phyloP scores from a whole-genome alignment of 2,329 filamentous ascomycete species.

The Didymella exigua region DNA sequence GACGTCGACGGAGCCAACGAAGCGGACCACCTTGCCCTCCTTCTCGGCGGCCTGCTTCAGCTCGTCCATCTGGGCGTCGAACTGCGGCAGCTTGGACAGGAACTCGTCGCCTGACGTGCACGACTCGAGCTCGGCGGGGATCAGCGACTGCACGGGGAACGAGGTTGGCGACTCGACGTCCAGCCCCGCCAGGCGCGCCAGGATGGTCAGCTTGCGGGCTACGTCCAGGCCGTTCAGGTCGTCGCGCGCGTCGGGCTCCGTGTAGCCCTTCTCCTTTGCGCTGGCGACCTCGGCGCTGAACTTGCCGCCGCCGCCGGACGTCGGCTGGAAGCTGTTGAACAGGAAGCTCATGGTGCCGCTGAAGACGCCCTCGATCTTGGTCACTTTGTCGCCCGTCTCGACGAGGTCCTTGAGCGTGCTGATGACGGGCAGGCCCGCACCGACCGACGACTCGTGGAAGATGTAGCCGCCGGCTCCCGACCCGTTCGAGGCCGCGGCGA shows the following conservation, averaged over 20 bases:
- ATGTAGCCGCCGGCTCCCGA: slow-evolving; percentile 72
- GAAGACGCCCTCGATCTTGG: slow-evolving; percentile 94
- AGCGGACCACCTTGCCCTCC: slow-evolving; percentile 89
- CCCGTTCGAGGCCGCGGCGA: slow-evolving; percentile 71
- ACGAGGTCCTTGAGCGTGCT: slow-evolving; percentile 94
- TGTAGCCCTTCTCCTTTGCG: slow-evolving; percentile 92
- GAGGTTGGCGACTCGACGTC: slow-evolving; percentile 80
- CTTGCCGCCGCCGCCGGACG: slow-evolving; percentile 73
- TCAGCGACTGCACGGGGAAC: slow-evolving; percentile 93
- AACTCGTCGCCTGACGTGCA: slow-evolving; percentile 83
- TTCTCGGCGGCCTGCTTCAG: slow-evolving; percentile 83
- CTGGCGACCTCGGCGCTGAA: slow-evolving; percentile 93
- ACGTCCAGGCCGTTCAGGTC: slow-evolving; percentile 89
- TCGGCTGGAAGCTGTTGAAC: slow-evolving; percentile 95
- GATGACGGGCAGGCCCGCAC: slow-evolving; percentile 90
- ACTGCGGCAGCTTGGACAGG: slow-evolving; percentile 76
- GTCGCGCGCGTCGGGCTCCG: slow-evolving; percentile 84
- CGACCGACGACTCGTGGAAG: slow-evolving; percentile 94
- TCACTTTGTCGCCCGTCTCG: slow-evolving; percentile 89
- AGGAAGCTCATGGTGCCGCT: slow-evolving; percentile 97
- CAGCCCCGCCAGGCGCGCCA: slow-evolving; percentile 84
- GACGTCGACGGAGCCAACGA: slow-evolving; percentile 92
- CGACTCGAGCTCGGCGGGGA: slow-evolving; percentile 83
- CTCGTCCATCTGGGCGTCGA: slow-evolving; percentile 88
- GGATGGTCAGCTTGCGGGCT: slow-evolving; percentile 93